Conservation (phyloP, 2,329 filamentous ascomycete species). For the Periconia digitata region DNA sequence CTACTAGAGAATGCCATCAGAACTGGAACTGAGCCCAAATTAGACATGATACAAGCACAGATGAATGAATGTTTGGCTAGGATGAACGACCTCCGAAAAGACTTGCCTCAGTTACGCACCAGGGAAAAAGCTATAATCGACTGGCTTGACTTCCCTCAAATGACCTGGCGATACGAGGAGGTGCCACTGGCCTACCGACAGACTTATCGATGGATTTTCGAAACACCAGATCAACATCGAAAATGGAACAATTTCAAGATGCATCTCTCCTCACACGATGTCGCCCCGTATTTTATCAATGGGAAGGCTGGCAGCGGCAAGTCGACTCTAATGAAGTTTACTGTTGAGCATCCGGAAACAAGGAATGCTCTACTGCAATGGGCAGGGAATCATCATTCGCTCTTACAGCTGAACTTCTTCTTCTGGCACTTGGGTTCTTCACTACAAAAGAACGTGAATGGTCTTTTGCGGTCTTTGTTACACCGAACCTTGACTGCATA, state of each 20-base stretch:
- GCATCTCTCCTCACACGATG: constrained; percentile 1
- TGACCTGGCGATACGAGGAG: constrained; percentile 14
- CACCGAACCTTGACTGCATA: constrained; percentile 12
- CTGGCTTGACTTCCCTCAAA: constrained; percentile 16
- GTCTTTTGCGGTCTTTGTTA: constrained; percentile 26
- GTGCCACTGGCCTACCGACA: constrained; percentile 8
- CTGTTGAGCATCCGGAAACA: constrained; percentile 17
- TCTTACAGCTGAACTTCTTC: constrained; percentile 24
- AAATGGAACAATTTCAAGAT: constrained; percentile 5
- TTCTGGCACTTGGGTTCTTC: constrained; percentile 34
- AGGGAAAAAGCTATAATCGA: constrained; percentile 8
- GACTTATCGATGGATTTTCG: constrained; percentile 10
- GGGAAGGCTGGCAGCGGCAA: constrained; percentile 43
- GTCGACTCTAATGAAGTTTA: constrained; percentile 37
- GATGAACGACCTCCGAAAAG: neutral
- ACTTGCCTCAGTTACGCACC: neutral
- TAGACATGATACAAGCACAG: neutral
- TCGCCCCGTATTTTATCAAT: constrained; percentile 33
- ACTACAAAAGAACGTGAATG: constrained; percentile 27
- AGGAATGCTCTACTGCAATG: constrained; percentile 16
- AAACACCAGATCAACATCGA: neutral
- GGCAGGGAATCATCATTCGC: constrained; percentile 3
- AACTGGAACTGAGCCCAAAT: neutral
- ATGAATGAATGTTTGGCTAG: constrained; percentile 1
- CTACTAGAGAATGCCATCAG: neutral